Conservation (phyloP, 2,329 filamentous ascomycete species). For the Trichophyton benhamiae region DNA sequence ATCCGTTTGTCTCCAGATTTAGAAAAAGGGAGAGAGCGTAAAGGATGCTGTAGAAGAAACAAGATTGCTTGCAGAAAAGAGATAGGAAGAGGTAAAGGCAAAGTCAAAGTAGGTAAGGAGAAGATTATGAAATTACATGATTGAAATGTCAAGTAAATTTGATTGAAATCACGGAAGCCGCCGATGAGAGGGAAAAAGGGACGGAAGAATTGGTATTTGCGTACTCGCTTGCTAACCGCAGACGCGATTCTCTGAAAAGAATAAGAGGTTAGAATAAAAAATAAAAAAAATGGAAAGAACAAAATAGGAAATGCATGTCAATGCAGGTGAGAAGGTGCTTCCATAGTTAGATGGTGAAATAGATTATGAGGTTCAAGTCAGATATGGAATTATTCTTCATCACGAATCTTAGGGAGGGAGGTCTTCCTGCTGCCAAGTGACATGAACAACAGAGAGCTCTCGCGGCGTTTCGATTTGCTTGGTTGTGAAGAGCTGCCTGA, state of each 20-base stretch:
- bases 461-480: conserved; percentile 35
- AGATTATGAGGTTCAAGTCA: not conserved
- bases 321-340: not conserved
- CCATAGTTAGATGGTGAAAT: not conserved
- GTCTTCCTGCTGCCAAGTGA: conserved; percentile 24
- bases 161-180: not conserved
- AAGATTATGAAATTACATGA: conserved; percentile 1
- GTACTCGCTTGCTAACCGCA: not conserved
- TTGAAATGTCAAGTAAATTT: not conserved
- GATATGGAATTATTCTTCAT: conserved; percentile 10
- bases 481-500: conserved; percentile 13
- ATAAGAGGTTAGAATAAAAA: not conserved
- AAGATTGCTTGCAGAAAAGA: not conserved
- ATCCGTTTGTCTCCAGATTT: not conserved
- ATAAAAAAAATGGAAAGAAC: not conserved
- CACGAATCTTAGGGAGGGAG: conserved; percentile 16
- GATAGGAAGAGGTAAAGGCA: not conserved
- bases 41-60: not conserved
- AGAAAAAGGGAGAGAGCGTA: not conserved
- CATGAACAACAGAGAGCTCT: conserved; percentile 39
- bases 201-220: not conserved
- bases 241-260: not conserved
- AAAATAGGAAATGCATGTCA: not conserved
- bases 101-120: not conserved
- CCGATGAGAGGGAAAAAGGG: not conserved